phyloP scores from a whole-genome alignment of 345 rosid species.

The Kandelia obovata region DNA sequence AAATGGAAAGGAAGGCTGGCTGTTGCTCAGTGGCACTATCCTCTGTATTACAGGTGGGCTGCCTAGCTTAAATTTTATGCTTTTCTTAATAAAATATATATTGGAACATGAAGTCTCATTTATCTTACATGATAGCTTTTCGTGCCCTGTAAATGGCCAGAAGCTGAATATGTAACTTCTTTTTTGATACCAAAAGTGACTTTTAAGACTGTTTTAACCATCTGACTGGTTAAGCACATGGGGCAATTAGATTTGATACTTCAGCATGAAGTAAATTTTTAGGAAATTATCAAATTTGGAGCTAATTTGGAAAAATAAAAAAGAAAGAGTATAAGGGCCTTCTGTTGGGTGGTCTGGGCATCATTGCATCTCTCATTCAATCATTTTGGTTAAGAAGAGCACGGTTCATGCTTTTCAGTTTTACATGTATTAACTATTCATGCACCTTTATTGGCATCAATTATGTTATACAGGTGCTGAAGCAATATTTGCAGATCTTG shows the following conservation, averaged over 20 bases:
- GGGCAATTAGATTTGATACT: neutral
- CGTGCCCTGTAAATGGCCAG: neutral
- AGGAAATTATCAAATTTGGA: neutral
- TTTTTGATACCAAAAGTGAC: too few species aligned
- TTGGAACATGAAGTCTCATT: too few species aligned
- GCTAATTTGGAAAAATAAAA: neutral
- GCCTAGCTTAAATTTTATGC: conserved; percentile 1
- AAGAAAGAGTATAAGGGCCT: neutral
- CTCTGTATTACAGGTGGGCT: conserved; percentile 74
- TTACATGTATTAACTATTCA: neutral
- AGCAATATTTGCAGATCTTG: conserved; percentile 86
- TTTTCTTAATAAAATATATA: neutral
- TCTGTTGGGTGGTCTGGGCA: neutral
- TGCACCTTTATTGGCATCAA: neutral
- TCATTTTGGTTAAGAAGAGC: neutral
- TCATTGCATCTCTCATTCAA: neutral
- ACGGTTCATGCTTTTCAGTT: neutral
- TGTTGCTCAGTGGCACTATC: conserved; percentile 74
- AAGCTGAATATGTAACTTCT: neutral
- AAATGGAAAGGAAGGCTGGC: conserved; percentile 73
- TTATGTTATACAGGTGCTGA: conserved; percentile 57
- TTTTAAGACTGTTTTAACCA: too few species aligned
- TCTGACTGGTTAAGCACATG: neutral
- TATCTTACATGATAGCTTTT: neutral
- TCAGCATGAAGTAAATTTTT: neutral